Base-by-base conservation (phyloP, 2,329 filamentous ascomycete species). In the Beauveria pseudobassiana region DNA sequence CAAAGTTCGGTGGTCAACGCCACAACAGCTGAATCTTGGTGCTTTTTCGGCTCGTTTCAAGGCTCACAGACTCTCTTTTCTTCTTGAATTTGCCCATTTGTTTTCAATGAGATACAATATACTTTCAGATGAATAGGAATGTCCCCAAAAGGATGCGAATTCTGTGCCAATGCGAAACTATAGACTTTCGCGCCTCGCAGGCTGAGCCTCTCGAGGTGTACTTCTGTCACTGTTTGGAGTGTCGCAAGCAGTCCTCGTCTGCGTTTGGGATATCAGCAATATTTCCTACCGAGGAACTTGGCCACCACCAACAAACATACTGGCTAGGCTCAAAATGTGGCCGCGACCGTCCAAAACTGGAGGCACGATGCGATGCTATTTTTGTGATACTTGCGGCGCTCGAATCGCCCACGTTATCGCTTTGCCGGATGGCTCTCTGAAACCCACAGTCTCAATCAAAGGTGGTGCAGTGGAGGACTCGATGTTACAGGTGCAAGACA, bases 191-290 rank as follows among this genome's bases (percentile, higher is more conserved):
- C 38, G 73, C 75, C 5, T 72, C 75, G 1, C 67, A 66, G 7
- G 68, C 72, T 1, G 57, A 72, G 22, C 75, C 76, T 5, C 60
- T 74, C 26, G 70, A 68, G 7, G 66, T 79, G 22, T 78, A 74
- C 66, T 73, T 76, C 69, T 81, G 78, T 66, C 78, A 80, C 69
- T 80, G 78, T 66, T 70, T 72, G 54, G 73, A 79, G 59, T 80
- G 78, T 64, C 77, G 74, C 49, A 77, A 71, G 58, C 77, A 80
- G 63, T 76, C 77, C 0, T 70, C 71, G 4, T 80, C 78, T 1
- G 77, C 78, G 2, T 80, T 78, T 64, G 78, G 78, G 26, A 77
- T 75, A 1, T 78, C 77, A 0, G 76, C 77, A 62, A 72, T 78
- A 62, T 80, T 76, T 65, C 72, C 74, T 2, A 69, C 74, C 3